Percentiles rank a stretch among this genome's conserved stretches.
Conservation (phyloP, 2,329 filamentous ascomycete genomes). For the Tolypocladium capitatum region DNA sequence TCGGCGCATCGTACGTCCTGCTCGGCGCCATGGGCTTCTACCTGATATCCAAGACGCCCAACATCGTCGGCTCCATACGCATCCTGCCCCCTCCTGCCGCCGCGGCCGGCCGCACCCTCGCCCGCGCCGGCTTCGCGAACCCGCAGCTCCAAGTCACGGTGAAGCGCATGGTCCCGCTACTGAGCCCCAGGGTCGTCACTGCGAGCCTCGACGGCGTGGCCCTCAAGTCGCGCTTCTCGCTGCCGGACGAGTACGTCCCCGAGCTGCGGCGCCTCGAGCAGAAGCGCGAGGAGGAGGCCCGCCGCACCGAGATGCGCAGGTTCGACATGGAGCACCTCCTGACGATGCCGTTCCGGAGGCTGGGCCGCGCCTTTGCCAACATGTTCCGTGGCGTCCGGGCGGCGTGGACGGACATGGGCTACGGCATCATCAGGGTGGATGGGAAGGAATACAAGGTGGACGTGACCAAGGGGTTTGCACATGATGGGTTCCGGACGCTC, state of each 20-base stretch:
- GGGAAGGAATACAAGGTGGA: conserved; percentile 43
- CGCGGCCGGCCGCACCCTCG: conserved; percentile 2
- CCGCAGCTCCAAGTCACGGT: conserved; percentile 40
- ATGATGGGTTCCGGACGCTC: conserved; percentile 44
- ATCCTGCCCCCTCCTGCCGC: conserved; percentile 33
- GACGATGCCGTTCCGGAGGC: conserved; percentile 43
- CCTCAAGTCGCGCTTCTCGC: conserved; percentile 24
- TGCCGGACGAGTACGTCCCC: conserved; percentile 24
- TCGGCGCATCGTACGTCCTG: conserved; percentile 42
- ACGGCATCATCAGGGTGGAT: conserved; percentile 34
- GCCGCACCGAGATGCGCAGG: conserved; percentile 26
- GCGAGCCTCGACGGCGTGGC: conserved; percentile 19
- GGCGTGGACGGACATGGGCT: conserved; percentile 43
- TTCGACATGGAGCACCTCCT: conserved; percentile 43
- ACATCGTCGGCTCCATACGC: conserved; percentile 44
- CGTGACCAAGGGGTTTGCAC: conserved; percentile 40
- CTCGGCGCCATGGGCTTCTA: conserved; percentile 48
- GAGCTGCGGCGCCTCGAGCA: conserved; percentile 17
- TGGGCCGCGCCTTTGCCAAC: conserved; percentile 24
- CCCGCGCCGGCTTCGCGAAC: conserved; percentile 5
- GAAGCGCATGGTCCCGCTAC: conserved; percentile 35
- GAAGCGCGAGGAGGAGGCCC: conserved; percentile 22
- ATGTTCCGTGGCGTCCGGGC: conserved; percentile 33
- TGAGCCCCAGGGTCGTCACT: conserved; percentile 28
- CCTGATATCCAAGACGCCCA: conserved; percentile 42